Evolutionary conservation across 352 stramenopile genomes (phyloP).

Genomic region (Globisporangium camurandrum): DNA sequence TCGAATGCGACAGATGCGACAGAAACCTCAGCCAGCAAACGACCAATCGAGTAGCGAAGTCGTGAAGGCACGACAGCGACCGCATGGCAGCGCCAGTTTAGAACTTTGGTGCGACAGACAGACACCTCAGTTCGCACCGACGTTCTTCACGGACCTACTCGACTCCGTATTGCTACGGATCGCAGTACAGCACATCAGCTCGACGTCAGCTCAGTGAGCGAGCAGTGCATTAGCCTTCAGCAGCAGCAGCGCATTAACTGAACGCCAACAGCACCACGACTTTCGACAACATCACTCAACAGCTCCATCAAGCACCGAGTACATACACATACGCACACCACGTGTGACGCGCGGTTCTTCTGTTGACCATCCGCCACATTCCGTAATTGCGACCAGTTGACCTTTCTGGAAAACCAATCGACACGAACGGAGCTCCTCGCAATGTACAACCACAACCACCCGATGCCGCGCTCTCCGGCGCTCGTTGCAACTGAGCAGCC

Average conservation of each 20-base stretch:
- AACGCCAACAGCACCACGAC: too few species aligned
- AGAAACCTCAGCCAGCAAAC: too few species aligned
- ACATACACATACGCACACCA: not conserved
- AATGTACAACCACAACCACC: not conserved
- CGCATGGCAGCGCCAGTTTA: constrained; percentile 7
- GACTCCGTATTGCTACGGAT: not conserved
- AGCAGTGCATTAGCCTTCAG: not conserved
- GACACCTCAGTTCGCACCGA: too few species aligned
- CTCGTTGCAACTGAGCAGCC: constrained; percentile 5
- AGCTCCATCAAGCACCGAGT: not conserved
- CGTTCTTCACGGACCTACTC: not conserved
- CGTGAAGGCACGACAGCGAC: too few species aligned
- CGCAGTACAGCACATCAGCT: too few species aligned
- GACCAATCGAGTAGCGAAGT: too few species aligned
- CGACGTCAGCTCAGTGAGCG: not conserved
- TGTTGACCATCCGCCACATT: too few species aligned
- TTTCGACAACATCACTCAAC: not conserved
- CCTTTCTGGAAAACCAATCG: too few species aligned
- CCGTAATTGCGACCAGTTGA: too few species aligned
- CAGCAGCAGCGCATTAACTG: not conserved
- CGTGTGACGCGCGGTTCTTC: not conserved
- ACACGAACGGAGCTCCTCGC: not conserved
- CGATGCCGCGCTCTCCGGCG: not conserved
- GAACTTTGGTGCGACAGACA: constrained; percentile 5
- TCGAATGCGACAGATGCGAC: too few species aligned